These are phyloP conservation scores for Inonotus obliquus DNA, from an alignment of 1,284 basidiomycete genomes.

Conservation along the genomic window DNA sequence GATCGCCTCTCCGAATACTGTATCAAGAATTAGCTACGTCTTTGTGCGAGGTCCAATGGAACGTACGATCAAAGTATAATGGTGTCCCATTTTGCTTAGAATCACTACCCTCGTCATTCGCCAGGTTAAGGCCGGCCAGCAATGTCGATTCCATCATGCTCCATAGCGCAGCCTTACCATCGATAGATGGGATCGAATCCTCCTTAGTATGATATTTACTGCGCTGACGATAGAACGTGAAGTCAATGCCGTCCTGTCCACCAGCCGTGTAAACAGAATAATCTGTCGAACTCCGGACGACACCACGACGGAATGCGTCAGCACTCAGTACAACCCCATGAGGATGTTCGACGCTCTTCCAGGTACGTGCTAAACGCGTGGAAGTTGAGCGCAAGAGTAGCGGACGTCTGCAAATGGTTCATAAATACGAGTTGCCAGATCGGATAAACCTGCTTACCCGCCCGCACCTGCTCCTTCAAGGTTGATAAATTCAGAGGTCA, in stretches of 20 bases:
- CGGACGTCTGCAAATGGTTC: constrained; percentile 43
- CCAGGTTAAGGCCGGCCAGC: constrained; percentile 49
- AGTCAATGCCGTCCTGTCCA: constrained; percentile 61
- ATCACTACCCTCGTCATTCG: constrained; percentile 37
- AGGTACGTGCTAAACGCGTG: constrained; percentile 45
- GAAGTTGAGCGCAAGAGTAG: constrained; percentile 64
- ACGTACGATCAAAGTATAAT: constrained; percentile 73
- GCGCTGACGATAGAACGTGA: constrained; percentile 69
- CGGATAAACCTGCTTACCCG: constrained; percentile 43
- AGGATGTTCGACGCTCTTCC: constrained; percentile 51
- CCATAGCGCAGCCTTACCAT: constrained; percentile 54
- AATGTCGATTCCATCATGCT: constrained; percentile 65
- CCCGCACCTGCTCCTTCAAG: constrained; percentile 78
- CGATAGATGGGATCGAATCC: constrained; percentile 53
- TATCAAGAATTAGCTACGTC: background rate
- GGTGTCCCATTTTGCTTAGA: constrained; percentile 31
- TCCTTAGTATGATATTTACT: constrained; percentile 68
- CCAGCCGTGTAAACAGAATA: constrained; percentile 54
- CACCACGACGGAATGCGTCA: constrained; percentile 57
- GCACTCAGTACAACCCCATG: constrained; percentile 63
- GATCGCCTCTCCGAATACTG: constrained; percentile 58
- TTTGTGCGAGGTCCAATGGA: background rate
- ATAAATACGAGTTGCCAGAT: background rate
- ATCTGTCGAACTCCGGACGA: constrained; percentile 64
- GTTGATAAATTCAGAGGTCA: constrained; percentile 65